Conservation (phyloP, 2,329 filamentous ascomycete species). For the Monilinia fructicola region DNA sequence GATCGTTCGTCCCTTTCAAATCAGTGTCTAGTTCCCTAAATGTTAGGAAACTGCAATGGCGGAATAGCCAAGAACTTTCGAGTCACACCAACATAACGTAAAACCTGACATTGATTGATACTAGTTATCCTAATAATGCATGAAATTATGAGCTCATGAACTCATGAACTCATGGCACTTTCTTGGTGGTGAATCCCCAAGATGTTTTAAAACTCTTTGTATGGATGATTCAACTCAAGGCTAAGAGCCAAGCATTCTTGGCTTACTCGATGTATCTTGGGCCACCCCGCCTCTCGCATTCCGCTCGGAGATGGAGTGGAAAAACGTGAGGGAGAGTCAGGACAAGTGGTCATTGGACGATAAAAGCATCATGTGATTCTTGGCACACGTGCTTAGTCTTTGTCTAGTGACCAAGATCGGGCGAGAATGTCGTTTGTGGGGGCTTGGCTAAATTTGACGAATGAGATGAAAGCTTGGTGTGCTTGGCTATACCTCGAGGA, state of each 20-base stretch:
- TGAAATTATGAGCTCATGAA: constrained; percentile 5
- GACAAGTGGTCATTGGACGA: background rate
- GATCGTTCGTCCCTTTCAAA: background rate
- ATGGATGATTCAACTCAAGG: background rate
- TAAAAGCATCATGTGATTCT: background rate
- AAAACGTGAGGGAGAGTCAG: background rate
- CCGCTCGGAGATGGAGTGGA: constrained; percentile 9
- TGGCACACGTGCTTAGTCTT: background rate
- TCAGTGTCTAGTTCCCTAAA: background rate
- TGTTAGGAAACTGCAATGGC: background rate
- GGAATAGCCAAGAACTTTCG: constrained; percentile 9
- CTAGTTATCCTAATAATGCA: background rate
- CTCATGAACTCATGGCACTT: constrained; percentile 10
- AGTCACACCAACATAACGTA: background rate
- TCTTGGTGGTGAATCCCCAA: background rate
- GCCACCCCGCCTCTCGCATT: constrained; percentile 7
- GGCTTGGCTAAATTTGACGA: constrained; percentile 5
- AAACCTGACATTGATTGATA: background rate
- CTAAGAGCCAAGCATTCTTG: constrained; percentile 8
- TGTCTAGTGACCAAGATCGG: background rate
- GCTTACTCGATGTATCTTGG: background rate
- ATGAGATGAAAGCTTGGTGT: background rate
- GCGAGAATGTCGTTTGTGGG: background rate
- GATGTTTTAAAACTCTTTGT: background rate
- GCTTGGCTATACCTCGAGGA: background rate